Conservation (phyloP, 495 filamentous ascomycete species). For the Aspergillus nidulans region DNA sequence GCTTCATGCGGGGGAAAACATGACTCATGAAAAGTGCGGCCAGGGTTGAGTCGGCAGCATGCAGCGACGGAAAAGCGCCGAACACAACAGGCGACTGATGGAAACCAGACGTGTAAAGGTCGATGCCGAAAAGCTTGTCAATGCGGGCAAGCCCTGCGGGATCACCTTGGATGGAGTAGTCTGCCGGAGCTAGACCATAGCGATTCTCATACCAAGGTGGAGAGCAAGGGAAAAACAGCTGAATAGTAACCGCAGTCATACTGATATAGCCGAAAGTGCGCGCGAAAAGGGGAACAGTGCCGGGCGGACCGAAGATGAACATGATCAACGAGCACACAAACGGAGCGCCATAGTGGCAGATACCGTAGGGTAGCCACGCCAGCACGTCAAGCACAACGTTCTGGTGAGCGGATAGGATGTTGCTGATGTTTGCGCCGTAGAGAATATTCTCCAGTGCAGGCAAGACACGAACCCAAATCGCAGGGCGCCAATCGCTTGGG, state of each 20-base stretch:
- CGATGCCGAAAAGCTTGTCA: conserved; percentile 80
- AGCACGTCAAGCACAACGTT: conserved; percentile 75
- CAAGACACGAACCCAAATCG: conserved; percentile 90
- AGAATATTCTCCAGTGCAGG: conserved; percentile 96
- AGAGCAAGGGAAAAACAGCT: conserved; percentile 86
- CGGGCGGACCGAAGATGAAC: conserved; percentile 84
- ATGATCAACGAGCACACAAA: conserved; percentile 68
- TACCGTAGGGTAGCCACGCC: conserved; percentile 90
- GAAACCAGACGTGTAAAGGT: conserved; percentile 88
- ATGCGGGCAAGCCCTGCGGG: conserved; percentile 86
- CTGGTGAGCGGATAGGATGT: conserved; percentile 86
- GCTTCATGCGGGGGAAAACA: conserved; percentile 74
- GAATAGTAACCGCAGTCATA: conserved; percentile 76
- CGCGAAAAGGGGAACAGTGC: conserved; percentile 78
- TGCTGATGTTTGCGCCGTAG: conserved; percentile 93
- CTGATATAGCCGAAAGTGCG: conserved; percentile 89
- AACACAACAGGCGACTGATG: conserved; percentile 86
- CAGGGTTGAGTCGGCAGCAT: conserved; percentile 78
- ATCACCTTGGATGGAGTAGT: conserved; percentile 83
- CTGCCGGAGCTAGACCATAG: conserved; percentile 82
- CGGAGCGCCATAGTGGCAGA: conserved; percentile 82
- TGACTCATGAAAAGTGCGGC: conserved; percentile 91
- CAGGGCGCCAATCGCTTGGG: conserved; percentile 75
- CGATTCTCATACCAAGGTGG: conserved; percentile 94
- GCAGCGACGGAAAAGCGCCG: conserved; percentile 88